These are phyloP conservation scores for Globomyces pollinis-pini DNA, from an alignment of 192 early-diverging fungal species.

Conservation along the genomic window DNA sequence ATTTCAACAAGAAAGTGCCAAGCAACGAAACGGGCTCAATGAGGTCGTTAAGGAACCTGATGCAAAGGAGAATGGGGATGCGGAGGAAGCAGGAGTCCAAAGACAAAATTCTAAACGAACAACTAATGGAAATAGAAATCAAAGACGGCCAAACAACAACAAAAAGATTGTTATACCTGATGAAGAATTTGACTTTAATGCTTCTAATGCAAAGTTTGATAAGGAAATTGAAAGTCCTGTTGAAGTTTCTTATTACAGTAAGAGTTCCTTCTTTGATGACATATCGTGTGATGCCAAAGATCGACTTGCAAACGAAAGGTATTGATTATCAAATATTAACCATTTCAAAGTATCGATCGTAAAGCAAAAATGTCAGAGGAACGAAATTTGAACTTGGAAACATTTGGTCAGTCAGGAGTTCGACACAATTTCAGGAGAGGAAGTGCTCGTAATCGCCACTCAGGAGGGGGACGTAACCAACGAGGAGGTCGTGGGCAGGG, in stretches of 20 bases:
- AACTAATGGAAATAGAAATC: background rate
- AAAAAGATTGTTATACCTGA: constrained; percentile 52
- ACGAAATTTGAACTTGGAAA: constrained; percentile 87
- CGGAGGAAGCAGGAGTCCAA: background rate
- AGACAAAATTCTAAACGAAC: background rate
- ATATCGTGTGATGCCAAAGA: constrained; percentile 96
- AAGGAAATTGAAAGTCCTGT: constrained; percentile 58
- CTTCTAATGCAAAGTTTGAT: constrained; percentile 91
- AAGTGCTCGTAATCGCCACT: background rate
- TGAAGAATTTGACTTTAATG: constrained; percentile 93
- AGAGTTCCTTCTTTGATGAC: constrained; percentile 92
- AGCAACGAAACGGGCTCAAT: background rate
- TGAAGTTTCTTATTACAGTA: constrained; percentile 61
- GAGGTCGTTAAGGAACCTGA: background rate
- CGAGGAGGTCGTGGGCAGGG: background rate
- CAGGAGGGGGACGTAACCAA: too few relatives aligned
- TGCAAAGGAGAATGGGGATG: background rate
- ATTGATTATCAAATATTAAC: constrained; percentile 10
- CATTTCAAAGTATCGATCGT: constrained; percentile 38
- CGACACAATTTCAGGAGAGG: background rate
- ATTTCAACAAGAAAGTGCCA: background rate
- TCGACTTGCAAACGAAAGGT: constrained; percentile 58
- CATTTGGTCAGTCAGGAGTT: constrained; percentile 78
- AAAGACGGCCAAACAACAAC: background rate
- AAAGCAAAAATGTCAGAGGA: constrained; percentile 78